These are phyloP conservation scores for Apodospora peruviana DNA, from an alignment of 495 filamentous ascomycete species.

Conservation along the genomic window DNA sequence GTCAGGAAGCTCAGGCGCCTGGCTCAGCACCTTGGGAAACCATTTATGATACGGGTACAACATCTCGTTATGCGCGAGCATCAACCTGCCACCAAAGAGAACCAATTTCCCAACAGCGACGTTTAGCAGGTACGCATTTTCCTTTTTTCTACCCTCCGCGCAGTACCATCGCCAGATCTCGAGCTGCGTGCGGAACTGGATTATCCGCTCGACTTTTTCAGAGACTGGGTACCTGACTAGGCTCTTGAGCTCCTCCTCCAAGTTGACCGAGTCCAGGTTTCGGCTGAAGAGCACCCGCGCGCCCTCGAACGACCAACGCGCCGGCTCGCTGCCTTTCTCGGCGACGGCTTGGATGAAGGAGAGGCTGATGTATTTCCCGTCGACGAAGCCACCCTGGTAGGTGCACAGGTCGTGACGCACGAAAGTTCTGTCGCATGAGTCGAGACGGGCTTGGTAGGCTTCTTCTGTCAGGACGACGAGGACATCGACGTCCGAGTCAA, in stretches of 20 bases:
- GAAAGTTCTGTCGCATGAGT: constrained; percentile 5
- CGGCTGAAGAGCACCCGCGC: constrained; percentile 9
- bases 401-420: constrained; percentile 7
- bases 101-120: constrained; percentile 15
- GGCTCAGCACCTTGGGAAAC: constrained; percentile 16
- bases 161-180: constrained; percentile 16
- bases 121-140: constrained; percentile 11
- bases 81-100: constrained; percentile 17
- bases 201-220: constrained; percentile 7
- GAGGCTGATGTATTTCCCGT: constrained; percentile 17
- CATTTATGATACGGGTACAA: constrained; percentile 23
- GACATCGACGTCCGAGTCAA: constrained; percentile 17
- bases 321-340: constrained; percentile 18
- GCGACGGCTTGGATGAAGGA: constrained; percentile 13
- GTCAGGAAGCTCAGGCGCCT: constrained; percentile 10
- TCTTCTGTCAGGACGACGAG: constrained; percentile 16
- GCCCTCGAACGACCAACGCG: constrained; percentile 16
- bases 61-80: constrained; percentile 17
- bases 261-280: background rate
- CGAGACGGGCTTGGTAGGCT: constrained; percentile 7
- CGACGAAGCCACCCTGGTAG: constrained; percentile 18
- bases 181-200: constrained; percentile 14
- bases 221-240: constrained; percentile 7
- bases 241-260: background rate
- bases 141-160: constrained; percentile 12